Conservation (phyloP, 2,329 filamentous ascomycete species). For the Venturia carpophila region DNA sequence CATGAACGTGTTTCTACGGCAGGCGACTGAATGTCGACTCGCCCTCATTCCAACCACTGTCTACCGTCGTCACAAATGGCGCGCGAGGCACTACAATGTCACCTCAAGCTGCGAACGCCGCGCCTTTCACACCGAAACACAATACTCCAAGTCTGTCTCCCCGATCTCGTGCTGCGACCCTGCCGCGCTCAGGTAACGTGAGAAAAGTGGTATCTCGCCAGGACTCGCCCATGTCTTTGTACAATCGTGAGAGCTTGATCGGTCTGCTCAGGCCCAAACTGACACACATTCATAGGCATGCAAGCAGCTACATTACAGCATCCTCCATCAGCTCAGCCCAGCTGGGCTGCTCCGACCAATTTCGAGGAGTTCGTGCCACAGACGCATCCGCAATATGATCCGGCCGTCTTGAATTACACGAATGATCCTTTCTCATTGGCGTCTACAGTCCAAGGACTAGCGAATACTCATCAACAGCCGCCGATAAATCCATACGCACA, state of each 20-base stretch:
- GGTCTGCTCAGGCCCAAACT: slow-evolving; percentile 18
- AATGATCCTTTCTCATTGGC: slow-evolving; percentile 40
- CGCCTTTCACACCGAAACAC: slow-evolving; percentile 70
- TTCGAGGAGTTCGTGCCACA: slow-evolving; percentile 50
- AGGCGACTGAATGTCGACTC: slow-evolving; percentile 91
- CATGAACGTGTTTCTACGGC: slow-evolving; percentile 19
- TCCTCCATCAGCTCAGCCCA: slow-evolving; percentile 26
- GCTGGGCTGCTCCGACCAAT: slow-evolving; percentile 20
- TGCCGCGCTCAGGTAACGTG: background rate
- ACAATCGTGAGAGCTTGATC: slow-evolving; percentile 5
- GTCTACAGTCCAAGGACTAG: slow-evolving; percentile 29
- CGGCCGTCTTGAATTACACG: slow-evolving; percentile 27
- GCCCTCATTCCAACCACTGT: slow-evolving; percentile 78
- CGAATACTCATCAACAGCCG: slow-evolving; percentile 31
- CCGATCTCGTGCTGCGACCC: slow-evolving; percentile 6
- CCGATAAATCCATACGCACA: slow-evolving; percentile 64
- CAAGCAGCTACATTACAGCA: slow-evolving; percentile 1
- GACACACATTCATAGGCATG: background rate
- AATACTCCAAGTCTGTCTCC: slow-evolving; percentile 33
- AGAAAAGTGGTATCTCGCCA: background rate
- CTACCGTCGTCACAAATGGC: slow-evolving; percentile 40
- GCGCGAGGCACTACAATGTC: slow-evolving; percentile 72
- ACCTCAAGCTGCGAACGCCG: slow-evolving; percentile 81
- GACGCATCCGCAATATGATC: slow-evolving; percentile 31
- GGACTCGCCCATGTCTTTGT: background rate